Evolutionary conservation across 2,329 filamentous ascomycete genomes (phyloP).

Genomic region (Trichoderma endophyticum): DNA sequence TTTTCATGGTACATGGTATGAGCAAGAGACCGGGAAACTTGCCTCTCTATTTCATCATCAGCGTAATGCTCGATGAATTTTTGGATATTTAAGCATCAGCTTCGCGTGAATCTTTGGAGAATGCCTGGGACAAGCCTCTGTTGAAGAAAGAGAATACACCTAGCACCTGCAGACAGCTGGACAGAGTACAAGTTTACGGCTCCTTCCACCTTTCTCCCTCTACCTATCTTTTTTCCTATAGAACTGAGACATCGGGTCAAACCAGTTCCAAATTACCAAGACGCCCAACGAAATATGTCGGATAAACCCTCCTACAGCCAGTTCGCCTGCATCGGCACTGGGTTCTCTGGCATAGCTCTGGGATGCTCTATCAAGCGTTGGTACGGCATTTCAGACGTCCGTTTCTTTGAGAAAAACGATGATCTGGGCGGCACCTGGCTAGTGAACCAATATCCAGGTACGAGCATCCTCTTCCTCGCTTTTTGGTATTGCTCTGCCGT

Average conservation of each 20-base stretch:
- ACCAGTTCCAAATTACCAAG: background rate
- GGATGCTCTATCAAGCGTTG: slow-evolving; percentile 56
- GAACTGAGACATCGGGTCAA: background rate
- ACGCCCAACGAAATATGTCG: background rate
- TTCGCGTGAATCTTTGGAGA: background rate
- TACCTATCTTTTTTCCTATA: background rate
- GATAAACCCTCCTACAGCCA: slow-evolving; percentile 31
- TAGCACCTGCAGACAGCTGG: background rate
- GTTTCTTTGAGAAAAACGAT: slow-evolving; percentile 57
- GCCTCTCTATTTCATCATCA: background rate
- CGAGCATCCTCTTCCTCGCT: background rate
- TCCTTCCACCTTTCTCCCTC: background rate
- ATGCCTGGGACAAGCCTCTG: background rate
- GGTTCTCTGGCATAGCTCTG: slow-evolving; percentile 60
- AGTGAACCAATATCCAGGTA: slow-evolving; percentile 59
- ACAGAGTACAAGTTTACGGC: background rate
- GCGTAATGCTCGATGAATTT: background rate
- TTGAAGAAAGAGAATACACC: background rate
- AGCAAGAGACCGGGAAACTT: background rate
- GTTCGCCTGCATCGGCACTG: slow-evolving; percentile 54
- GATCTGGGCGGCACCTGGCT: slow-evolving; percentile 64
- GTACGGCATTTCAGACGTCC: slow-evolving; percentile 56
- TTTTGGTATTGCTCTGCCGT: background rate
- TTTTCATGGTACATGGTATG: background rate
- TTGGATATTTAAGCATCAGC: background rate